Evolutionary conservation across 129 eudicot genomes (phyloP), one percentile per base, ranked within the genome.

Genomic region (Erigeron canadensis): DNA sequence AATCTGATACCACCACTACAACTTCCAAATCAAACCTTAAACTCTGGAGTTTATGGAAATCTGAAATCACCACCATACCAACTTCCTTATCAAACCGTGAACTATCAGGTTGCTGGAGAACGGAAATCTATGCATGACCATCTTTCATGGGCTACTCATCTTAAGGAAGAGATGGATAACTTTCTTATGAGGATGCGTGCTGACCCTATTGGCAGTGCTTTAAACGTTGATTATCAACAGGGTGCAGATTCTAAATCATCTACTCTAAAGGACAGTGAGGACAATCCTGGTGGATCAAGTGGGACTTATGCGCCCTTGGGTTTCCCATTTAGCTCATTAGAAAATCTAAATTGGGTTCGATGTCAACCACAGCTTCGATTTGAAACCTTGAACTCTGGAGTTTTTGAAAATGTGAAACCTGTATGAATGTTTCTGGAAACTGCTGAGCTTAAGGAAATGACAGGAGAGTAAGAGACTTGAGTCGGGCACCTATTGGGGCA

Each of bases 1-100:
- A 8, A 81, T 70, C 45, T 92, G 63, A 86, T 86, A 44, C 68
- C 89, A n/a, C 91, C 90, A 28, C 34, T 0, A 28, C 34, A 28
- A 28, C 34, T 28, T 28, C 34, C 34, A 28, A 28, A 28, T 2
- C 34, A 28, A 43, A 58, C 69, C 53, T 69, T 80, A 62, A 71
- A 85, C 55, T 22, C 72, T 0, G 71, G 72, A 62, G 67, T 84
- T 55, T 61, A 84, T 72, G 88, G 86, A 53, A 8, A 81, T 70
- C 45, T 92, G 63, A 86, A 75, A 22, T 65, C 87, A 44, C 68
- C 89, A 13, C 91, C 90, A 28, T 28, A 28, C 34, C 34, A 28
- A 28, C 34, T 3, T 28, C 34, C 34, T 1, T 1, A 28, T 28
- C 34, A 28, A 28, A 28, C 34, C 34, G 34, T 4, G 94, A 71